These are phyloP conservation scores for Trichomonascaceae sp. DNA, from an alignment of 1,139 yeast species.

Conservation along the genomic window DNA sequence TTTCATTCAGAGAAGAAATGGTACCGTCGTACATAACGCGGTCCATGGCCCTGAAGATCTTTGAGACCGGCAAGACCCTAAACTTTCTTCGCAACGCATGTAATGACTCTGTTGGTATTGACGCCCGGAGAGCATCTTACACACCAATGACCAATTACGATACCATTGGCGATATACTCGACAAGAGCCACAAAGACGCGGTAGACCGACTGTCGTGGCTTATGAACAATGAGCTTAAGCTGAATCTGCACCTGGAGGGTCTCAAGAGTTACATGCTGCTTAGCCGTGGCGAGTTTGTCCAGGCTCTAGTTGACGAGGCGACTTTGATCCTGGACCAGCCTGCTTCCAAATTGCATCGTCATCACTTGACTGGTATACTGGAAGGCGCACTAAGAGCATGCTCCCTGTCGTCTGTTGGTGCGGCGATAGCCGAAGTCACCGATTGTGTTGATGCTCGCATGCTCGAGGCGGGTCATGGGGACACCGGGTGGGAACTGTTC, in stretches of 20 bases:
- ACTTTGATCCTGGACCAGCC: constrained; percentile 43
- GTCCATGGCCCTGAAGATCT: constrained; percentile 40
- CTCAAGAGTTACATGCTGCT: constrained; percentile 58
- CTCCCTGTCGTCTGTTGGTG: constrained; percentile 20
- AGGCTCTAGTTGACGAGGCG: constrained; percentile 48
- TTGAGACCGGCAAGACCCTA: constrained; percentile 69
- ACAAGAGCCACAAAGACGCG: constrained; percentile 46
- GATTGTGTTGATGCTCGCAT: constrained; percentile 70
- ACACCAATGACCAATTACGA: not conserved
- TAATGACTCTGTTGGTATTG: constrained; percentile 46
- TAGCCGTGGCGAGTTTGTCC: constrained; percentile 68
- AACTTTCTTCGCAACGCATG: constrained; percentile 56
- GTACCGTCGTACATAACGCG: constrained; percentile 48
- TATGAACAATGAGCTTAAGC: constrained; percentile 36
- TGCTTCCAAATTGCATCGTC: constrained; percentile 48
- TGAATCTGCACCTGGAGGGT: constrained; percentile 45
- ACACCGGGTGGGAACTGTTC: constrained; percentile 73
- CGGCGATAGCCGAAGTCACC: constrained; percentile 28
- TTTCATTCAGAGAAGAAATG: constrained; percentile 23
- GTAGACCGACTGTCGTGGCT: constrained; percentile 39
- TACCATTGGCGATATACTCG: constrained; percentile 20
- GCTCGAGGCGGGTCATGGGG: constrained; percentile 54
- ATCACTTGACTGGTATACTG: constrained; percentile 50
- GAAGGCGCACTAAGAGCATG: constrained; percentile 56
- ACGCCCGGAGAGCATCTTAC: constrained; percentile 20